Base-by-base conservation (phyloP, 2,329 filamentous ascomycete species). In the Calonectria pauciramosa region DNA sequence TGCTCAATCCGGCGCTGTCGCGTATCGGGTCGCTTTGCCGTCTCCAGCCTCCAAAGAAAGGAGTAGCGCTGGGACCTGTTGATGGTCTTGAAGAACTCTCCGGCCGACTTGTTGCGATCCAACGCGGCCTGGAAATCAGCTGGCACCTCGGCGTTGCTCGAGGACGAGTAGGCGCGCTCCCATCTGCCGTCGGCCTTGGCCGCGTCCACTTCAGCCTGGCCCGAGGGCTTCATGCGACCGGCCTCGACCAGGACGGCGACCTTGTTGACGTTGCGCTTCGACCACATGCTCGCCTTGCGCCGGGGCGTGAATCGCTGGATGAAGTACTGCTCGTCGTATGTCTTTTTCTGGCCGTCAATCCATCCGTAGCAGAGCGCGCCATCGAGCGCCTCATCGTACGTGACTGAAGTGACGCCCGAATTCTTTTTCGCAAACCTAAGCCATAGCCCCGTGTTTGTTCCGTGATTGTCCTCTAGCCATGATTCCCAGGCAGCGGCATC, bases 341-440 rank as follows among this genome's bases (percentile, higher is more conserved):
- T 72, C 23, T 84, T 84, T 2, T 86, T 86, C 78, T 91, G 90
- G 0, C 91, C 90, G 80, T 93, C 91, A 71, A 93, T 93, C 91
- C 91, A 93, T 52, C 91, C 91, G 78, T 89, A 90, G 80, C 91
- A 92, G 9, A 93, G 85, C 1, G 91, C 90, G 41, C 86, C 82
- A 79, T 92, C 89, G 23, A 93, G 86, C 1, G 91, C 91, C 79
- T 91, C 83, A 73, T 79, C 86, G 80, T 88, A 87, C 20, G 86
- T 87, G 18, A 91, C 82, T 0, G 88, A 88, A 1, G 84, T 75
- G n/a, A 86, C 82, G 4, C 82, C 80, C 1, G 86, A 86, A 26
- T 81, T 71, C 72, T 89, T 91, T 72, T 91, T 91, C 60, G 85
- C 85, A 30, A 90, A 83, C 66, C 88, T 86, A 20, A 91, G 82